Percentiles rank a stretch among this genome's conserved stretches.
Conservation (phyloP, 2,329 filamentous ascomycete genomes). For the Corynespora cassiicola region DNA sequence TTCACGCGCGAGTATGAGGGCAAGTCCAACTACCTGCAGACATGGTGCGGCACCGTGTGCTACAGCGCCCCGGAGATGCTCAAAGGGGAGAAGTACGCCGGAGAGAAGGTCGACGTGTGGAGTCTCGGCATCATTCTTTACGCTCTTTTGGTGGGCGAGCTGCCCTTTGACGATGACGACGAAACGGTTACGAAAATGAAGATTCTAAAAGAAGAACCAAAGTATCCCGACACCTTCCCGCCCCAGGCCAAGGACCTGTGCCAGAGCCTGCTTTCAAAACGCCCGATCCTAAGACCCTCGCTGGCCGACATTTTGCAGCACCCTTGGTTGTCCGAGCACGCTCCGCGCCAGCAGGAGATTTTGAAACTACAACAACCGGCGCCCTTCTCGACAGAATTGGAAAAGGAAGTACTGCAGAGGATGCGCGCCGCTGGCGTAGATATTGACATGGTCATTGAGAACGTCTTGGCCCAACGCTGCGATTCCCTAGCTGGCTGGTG, state of each 20-base stretch:
- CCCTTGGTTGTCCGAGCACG: conserved; percentile 86
- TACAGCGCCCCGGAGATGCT: conserved; percentile 99
- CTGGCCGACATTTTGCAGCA: conserved; percentile 86
- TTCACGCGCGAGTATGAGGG: conserved; percentile 98
- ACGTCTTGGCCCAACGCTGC: conserved; percentile 87
- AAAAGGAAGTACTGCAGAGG: conserved; percentile 88
- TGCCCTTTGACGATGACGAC: conserved; percentile 96
- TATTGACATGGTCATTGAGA: conserved; percentile 92
- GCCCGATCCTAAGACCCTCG: conserved; percentile 81
- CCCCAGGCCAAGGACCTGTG: conserved; percentile 79
- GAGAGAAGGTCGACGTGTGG: conserved; percentile 98
- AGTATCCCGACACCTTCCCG: conserved; percentile 81
- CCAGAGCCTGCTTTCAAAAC: conserved; percentile 83
- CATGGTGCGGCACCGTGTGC: conserved; percentile 96
- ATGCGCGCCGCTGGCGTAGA: conserved; percentile 95
- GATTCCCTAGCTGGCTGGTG: conserved; percentile 95
- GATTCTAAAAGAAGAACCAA: conserved; percentile 86
- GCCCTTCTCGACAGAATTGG: conserved; percentile 83
- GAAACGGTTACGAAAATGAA: conserved; percentile 84
- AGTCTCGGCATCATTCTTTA: conserved; percentile 86
- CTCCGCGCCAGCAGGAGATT: conserved; percentile 86
- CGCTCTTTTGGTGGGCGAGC: conserved; percentile 79
- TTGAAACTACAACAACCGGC: conserved; percentile 80
- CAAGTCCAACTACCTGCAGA: conserved; percentile 91
- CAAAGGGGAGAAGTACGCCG: conserved; percentile 96